Conservation (phyloP, 1,284 basidiomycete genomes). For the Pseudozyma pruni region DNA sequence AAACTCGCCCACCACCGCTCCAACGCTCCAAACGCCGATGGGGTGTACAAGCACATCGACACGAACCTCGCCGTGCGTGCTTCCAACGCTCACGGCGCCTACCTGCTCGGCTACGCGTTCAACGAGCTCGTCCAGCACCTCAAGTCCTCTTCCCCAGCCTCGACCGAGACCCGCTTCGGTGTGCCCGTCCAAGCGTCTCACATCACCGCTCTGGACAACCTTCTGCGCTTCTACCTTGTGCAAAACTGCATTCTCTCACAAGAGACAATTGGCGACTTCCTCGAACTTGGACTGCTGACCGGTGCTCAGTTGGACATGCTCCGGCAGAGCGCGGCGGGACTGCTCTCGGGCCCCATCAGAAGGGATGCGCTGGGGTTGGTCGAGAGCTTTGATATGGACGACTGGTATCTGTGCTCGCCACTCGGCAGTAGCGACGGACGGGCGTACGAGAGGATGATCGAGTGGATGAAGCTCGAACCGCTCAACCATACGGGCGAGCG, state of each 20-base stretch:
- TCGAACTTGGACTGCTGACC: slow-evolving; percentile 26
- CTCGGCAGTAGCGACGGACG: slow-evolving; percentile 52
- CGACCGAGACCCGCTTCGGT: slow-evolving; percentile 15
- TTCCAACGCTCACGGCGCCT: slow-evolving; percentile 45
- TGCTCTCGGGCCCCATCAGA: slow-evolving; percentile 33
- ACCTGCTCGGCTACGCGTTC: slow-evolving; percentile 47
- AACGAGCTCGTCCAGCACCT: slow-evolving; percentile 20
- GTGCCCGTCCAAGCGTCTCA: slow-evolving; percentile 9
- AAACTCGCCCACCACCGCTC: slow-evolving; percentile 40
- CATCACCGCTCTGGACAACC: slow-evolving; percentile 18
- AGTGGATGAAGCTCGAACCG: slow-evolving; percentile 59
- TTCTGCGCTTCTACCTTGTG: slow-evolving; percentile 44
- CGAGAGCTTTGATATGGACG: slow-evolving; percentile 58
- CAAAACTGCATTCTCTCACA: slow-evolving; percentile 48
- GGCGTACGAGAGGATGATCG: slow-evolving; percentile 58
- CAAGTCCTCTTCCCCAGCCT: slow-evolving; percentile 1
- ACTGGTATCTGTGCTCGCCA: slow-evolving; percentile 59
- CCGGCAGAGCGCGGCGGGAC: slow-evolving; percentile 14
- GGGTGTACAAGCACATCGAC: slow-evolving; percentile 40
- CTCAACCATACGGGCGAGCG: slow-evolving; percentile 50
- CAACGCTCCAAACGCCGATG: slow-evolving; percentile 6
- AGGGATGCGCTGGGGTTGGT: slow-evolving; percentile 48
- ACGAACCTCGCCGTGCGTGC: slow-evolving; percentile 48
- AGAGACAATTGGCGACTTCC: slow-evolving; percentile 26
- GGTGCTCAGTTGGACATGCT: slow-evolving; percentile 21